phyloP scores from a whole-genome alignment of 1,139 yeast genomes.

The Blastobotrys illinoisensis region DNA sequence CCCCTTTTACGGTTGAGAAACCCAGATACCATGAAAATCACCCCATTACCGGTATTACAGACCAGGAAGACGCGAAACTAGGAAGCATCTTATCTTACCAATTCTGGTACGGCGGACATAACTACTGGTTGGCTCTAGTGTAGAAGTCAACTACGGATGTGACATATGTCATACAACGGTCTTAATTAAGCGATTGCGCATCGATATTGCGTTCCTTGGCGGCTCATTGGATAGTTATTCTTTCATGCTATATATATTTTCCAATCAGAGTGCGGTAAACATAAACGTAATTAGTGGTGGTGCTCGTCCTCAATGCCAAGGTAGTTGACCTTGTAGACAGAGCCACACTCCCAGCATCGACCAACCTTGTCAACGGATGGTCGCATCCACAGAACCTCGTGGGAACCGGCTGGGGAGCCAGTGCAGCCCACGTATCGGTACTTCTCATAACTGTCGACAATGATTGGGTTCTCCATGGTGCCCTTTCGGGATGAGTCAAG shows the following conservation, averaged over 20 bases:
- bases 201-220: too few species aligned
- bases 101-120: too few species aligned
- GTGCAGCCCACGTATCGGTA: constrained; percentile 97
- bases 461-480: constrained; percentile 79
- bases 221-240: not conserved
- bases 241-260: not conserved
- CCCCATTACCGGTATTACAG: too few species aligned
- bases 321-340: constrained; percentile 83
- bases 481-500: constrained; percentile 85
- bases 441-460: constrained; percentile 86
- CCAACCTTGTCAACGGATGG: constrained; percentile 78
- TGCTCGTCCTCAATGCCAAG: constrained; percentile 64
- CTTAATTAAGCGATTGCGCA: too few species aligned
- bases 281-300: constrained; percentile 21
- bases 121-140: too few species aligned
- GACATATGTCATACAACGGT: too few species aligned
- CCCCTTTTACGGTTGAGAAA: too few species aligned
- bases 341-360: constrained; percentile 99
- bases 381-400: constrained; percentile 88
- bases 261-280: not conserved
- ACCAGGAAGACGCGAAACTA: too few species aligned
- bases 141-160: too few species aligned
- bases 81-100: too few species aligned
- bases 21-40: too few species aligned
- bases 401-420: constrained; percentile 92